Percentiles rank a stretch among this genome's conserved stretches.
Evolutionary conservation across 805 yeast species (phyloP).

Genomic region (Dipodascus albidus): DNA sequence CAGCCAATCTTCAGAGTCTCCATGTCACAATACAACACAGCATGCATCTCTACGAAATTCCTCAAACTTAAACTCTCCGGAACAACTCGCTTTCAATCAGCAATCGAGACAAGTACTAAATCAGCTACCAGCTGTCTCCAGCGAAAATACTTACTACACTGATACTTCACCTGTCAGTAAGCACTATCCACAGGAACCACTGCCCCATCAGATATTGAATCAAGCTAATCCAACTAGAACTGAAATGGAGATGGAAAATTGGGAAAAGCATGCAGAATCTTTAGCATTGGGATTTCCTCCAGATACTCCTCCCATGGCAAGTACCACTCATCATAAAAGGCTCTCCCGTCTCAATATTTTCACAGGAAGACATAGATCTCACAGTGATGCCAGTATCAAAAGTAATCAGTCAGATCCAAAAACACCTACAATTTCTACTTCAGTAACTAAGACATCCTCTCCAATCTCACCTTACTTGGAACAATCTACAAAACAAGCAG

Average conservation of each 20-base stretch:
- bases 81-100: too few relatives aligned
- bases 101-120: neutral
- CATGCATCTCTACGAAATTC: neutral
- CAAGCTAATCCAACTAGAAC: neutral
- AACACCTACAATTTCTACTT: neutral
- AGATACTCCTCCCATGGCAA: neutral
- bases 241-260: neutral
- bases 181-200: neutral
- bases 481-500: slow-evolving; percentile 1
- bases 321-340: neutral
- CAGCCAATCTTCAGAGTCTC: neutral
- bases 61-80: too few relatives aligned
- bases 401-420: neutral
- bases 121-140: neutral
- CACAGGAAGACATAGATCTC: neutral
- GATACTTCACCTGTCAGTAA: too few relatives aligned
- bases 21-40: neutral
- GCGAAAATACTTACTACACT: too few relatives aligned
- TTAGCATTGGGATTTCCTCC: neutral
- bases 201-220: neutral
- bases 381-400: neutral
- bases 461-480: neutral
- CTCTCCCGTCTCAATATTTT: neutral
- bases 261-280: slow-evolving; percentile 5
- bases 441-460: neutral